phyloP scores from a whole-genome alignment of 2,329 filamentous ascomycete species.

The Zymoseptoria passerinii region DNA sequence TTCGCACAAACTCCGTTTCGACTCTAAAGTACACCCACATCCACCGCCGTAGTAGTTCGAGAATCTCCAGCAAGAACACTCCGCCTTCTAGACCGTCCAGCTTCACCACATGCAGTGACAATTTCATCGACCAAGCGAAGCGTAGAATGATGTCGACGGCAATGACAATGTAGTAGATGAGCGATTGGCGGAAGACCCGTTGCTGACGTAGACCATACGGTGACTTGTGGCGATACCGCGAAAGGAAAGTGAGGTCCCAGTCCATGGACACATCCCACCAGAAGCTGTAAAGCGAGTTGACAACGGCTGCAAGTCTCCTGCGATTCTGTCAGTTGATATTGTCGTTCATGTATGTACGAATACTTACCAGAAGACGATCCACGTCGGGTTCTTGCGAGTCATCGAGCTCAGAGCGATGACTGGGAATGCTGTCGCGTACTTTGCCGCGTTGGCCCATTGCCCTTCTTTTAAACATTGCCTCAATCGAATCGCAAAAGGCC shows the following conservation, averaged over 20 bases:
- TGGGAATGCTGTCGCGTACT: slow-evolving; percentile 90
- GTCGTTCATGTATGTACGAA: neutral
- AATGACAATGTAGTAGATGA: slow-evolving; percentile 77
- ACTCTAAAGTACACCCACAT: slow-evolving; percentile 95
- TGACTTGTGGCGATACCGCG: slow-evolving; percentile 52
- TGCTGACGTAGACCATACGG: slow-evolving; percentile 70
- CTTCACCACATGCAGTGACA: slow-evolving; percentile 72
- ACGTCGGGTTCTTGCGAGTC: slow-evolving; percentile 12
- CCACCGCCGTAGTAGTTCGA: slow-evolving; percentile 85
- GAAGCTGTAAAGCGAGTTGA: slow-evolving; percentile 92
- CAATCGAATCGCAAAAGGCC: slow-evolving; percentile 78
- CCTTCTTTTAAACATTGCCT: slow-evolving; percentile 92
- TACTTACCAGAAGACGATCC: slow-evolving; percentile 16
- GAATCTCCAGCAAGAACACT: slow-evolving; percentile 76
- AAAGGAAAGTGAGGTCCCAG: slow-evolving; percentile 87
- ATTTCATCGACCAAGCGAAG: slow-evolving; percentile 85
- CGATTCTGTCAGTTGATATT: neutral
- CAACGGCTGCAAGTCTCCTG: slow-evolving; percentile 33
- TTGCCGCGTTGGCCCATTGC: slow-evolving; percentile 75
- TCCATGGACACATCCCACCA: slow-evolving; percentile 97
- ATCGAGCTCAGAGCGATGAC: slow-evolving; percentile 60
- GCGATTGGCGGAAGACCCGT: slow-evolving; percentile 61
- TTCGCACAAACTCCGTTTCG: slow-evolving; percentile 73
- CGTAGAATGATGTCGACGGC: slow-evolving; percentile 69
- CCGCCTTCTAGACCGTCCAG: slow-evolving; percentile 81